A percentile compares a stretch with the other conserved stretches of the same genome.
These are phyloP conservation scores for Phlebiopsis gigantea DNA, from an alignment of 768 basidiomycete genomes.

Conservation along the genomic window DNA sequence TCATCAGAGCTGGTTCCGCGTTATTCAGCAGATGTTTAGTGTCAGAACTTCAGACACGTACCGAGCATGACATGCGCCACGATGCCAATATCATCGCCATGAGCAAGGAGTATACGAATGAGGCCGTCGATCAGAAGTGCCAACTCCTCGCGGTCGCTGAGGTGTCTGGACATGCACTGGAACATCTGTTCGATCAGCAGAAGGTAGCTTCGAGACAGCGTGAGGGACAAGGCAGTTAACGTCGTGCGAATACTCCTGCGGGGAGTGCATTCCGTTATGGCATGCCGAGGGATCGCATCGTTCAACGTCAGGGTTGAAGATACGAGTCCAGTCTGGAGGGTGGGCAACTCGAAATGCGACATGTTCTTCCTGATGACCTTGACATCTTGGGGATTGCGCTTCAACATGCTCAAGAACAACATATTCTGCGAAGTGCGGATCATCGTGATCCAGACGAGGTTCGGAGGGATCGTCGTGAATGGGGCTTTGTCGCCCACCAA, in stretches of 20 bases:
- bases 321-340: slow-evolving; percentile 27
- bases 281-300: slow-evolving; percentile 43
- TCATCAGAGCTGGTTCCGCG: slow-evolving; percentile 51
- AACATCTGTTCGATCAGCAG: slow-evolving; percentile 67
- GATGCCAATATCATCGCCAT: slow-evolving; percentile 72
- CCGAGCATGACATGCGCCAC: slow-evolving; percentile 72
- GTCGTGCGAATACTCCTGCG: slow-evolving; percentile 14
- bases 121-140: slow-evolving; percentile 63
- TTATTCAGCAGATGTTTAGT: not conserved
- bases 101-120: slow-evolving; percentile 60
- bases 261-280: slow-evolving; percentile 6
- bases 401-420: slow-evolving; percentile 58
- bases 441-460: slow-evolving; percentile 51
- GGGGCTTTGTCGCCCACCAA: slow-evolving; percentile 21
- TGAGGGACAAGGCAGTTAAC: slow-evolving; percentile 46
- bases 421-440: slow-evolving; percentile 69
- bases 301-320: slow-evolving; percentile 33
- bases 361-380: slow-evolving; percentile 62
- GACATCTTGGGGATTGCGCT: slow-evolving; percentile 62
- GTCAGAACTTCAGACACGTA: slow-evolving; percentile 27
- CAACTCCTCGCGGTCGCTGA: slow-evolving; percentile 66
- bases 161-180: slow-evolving; percentile 63
- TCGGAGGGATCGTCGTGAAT: slow-evolving; percentile 33
- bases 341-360: slow-evolving; percentile 55
- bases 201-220: slow-evolving; percentile 63